These are phyloP conservation scores for Pilatotrama ljubarskyi DNA, from an alignment of 768 basidiomycete species.

Conservation along the genomic window DNA sequence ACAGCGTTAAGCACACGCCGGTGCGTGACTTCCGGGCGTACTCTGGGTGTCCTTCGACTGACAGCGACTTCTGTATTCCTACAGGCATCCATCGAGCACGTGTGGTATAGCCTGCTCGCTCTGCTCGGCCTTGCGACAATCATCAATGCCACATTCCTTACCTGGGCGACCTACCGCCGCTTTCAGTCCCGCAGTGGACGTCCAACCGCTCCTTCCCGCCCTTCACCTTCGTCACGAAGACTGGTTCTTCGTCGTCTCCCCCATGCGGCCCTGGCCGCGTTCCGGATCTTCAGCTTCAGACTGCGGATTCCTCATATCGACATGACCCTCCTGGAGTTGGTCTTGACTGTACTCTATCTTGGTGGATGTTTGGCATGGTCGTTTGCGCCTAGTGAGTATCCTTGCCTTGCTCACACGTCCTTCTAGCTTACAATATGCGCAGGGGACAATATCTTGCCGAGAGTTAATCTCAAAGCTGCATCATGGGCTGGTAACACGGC, in stretches of 20 bases:
- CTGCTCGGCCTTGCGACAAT: conserved; percentile 18
- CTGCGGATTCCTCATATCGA: conserved; percentile 28
- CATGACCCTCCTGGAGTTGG: conserved; percentile 30
- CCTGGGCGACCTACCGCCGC: conserved; percentile 21
- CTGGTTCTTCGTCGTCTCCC: conserved; percentile 27
- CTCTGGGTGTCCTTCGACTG: too few relatives aligned
- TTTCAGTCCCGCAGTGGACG: not conserved
- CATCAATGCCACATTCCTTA: conserved; percentile 19
- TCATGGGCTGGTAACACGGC: conserved; percentile 35
- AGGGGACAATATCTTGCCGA: not conserved
- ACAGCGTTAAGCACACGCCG: not conserved
- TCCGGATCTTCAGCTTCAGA: conserved; percentile 31
- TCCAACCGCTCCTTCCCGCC: too few relatives aligned
- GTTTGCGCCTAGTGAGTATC: conserved; percentile 31
- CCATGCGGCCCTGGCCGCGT: conserved; percentile 27
- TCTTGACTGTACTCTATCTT: conserved; percentile 30
- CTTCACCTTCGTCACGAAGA: not conserved
- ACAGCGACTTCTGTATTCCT: not conserved
- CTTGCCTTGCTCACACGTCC: too few relatives aligned
- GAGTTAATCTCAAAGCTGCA: conserved; percentile 14
- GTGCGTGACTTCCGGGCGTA: not conserved
- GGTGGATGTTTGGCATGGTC: conserved; percentile 31
- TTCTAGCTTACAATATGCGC: not conserved
- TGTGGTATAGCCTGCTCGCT: conserved; percentile 6
- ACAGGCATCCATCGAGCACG: conserved; percentile 2